A percentile compares a stretch with the other conserved stretches of the same genome.
These are phyloP conservation scores for Scedosporium aurantiacum DNA, from an alignment of 2,329 filamentous ascomycete genomes.

Conservation along the genomic window DNA sequence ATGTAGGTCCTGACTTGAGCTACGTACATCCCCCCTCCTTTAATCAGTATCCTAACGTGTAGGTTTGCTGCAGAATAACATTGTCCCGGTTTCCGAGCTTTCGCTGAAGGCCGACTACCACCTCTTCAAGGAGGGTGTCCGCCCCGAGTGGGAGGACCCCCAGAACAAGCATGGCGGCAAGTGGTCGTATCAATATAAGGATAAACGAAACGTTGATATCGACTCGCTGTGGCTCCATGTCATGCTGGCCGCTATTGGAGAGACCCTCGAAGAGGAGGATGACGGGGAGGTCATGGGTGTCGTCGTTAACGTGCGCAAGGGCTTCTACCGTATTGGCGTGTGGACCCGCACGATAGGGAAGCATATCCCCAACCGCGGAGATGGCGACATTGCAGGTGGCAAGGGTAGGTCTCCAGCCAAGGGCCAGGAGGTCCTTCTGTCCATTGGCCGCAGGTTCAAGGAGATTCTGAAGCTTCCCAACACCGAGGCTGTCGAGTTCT, in stretches of 20 bases:
- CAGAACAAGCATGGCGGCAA: conserved; percentile 99
- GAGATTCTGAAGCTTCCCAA: conserved; percentile 71
- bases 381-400: conserved; percentile 59
- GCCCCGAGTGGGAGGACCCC: conserved; percentile 95
- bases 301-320: conserved; percentile 96
- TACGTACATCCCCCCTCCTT: conserved; percentile 7
- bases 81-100: conserved; percentile 88
- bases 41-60: conserved; percentile 10
- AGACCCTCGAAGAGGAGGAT: conserved; percentile 88
- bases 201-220: conserved; percentile 83
- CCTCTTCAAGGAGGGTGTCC: conserved; percentile 94
- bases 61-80: conserved; percentile 70
- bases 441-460: conserved; percentile 88
- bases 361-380: conserved; percentile 63
- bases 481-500: conserved; percentile 80
- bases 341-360: conserved; percentile 95
- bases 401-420: conserved; percentile 72
- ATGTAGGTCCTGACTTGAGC: conserved; percentile 51
- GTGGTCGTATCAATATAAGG: conserved; percentile 97
- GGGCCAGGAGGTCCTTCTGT: conserved; percentile 71
- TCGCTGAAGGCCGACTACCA: conserved; percentile 98
- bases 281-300: conserved; percentile 99
- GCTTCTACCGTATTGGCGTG: conserved; percentile 92
- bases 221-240: conserved; percentile 95
- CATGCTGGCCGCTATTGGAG: conserved; percentile 92